Percentiles rank a stretch among this genome's conserved stretches.
Conservation (phyloP, 2,329 filamentous ascomycete genomes). For the Cladophialophora immunda region DNA sequence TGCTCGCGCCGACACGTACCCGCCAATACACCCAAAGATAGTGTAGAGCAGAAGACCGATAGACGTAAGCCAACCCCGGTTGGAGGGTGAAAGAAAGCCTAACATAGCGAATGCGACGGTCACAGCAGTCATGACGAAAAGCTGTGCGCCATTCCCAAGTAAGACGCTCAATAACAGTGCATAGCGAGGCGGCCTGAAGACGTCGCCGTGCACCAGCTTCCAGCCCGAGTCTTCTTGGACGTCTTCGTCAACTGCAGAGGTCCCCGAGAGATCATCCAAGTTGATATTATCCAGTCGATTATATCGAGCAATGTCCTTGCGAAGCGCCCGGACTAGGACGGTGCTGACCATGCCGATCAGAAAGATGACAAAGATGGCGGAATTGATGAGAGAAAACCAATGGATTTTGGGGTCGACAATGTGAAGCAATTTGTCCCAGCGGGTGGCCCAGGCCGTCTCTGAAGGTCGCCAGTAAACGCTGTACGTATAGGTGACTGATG, state of each 20-base stretch:
- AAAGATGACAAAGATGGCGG: conserved; percentile 92
- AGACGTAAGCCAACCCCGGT: conserved; percentile 90
- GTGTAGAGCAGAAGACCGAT: conserved; percentile 95
- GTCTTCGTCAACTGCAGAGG: conserved; percentile 80
- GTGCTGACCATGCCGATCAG: conserved; percentile 90
- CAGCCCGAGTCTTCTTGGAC: conserved; percentile 98
- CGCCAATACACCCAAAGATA: conserved; percentile 88
- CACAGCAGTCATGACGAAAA: conserved; percentile 96
- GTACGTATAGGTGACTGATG: conserved; percentile 85
- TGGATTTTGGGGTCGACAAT: conserved; percentile 98
- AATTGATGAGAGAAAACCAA: conserved; percentile 98
- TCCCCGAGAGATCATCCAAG: conserved; percentile 85
- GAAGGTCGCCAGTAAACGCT: conserved; percentile 89
- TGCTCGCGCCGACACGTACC: conserved; percentile 85
- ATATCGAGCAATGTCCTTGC: conserved; percentile 95
- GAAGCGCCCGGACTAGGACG: conserved; percentile 85
- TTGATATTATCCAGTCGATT: conserved; percentile 92
- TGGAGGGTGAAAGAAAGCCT: conserved; percentile 93
- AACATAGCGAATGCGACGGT: conserved; percentile 94
- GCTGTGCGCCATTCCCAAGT: conserved; percentile 90
- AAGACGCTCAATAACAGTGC: conserved; percentile 86
- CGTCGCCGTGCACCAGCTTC: conserved; percentile 97
- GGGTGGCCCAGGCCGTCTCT: conserved; percentile 87
- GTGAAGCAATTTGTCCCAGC: conserved; percentile 98
- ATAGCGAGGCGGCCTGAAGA: conserved; percentile 86